A percentile compares a stretch with the other conserved stretches of the same genome.
Conservation (phyloP, 176 grass and related monocot genomes). For the Triticum monococcum region DNA sequence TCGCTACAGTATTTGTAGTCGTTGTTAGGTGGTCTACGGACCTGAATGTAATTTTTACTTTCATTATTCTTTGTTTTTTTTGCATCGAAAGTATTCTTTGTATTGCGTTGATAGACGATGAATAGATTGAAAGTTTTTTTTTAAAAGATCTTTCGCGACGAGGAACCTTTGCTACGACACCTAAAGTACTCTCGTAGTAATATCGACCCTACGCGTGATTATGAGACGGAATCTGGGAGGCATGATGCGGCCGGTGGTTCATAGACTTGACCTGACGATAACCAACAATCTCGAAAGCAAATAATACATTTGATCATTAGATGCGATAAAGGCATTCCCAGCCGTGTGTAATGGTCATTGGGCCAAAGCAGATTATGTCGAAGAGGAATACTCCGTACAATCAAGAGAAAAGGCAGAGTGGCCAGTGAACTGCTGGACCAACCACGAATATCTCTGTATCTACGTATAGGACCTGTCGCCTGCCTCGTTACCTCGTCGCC, state of each 20-base stretch:
- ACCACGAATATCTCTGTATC: no score
- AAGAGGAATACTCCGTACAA: neutral
- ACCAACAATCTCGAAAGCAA: neutral
- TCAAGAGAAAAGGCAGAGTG: neutral
- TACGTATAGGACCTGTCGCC: neutral
- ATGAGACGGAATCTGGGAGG: constrained; percentile 30
- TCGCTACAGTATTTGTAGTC: no score
- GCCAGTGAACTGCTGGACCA: no score
- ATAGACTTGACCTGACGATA: constrained; percentile 15
- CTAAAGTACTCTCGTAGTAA: neutral
- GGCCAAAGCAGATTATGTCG: neutral
- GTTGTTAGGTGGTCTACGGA: no score
- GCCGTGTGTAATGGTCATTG: constrained; percentile 29
- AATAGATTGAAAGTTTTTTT: no score
- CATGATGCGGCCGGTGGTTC: constrained; percentile 8
- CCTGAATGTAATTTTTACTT: no score
- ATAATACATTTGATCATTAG: neutral
- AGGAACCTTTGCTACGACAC: constrained; percentile 7
- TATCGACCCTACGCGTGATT: neutral
- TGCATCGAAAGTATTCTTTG: no score
- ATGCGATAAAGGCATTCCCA: neutral
- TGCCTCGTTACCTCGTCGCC: neutral
- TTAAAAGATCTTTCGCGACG: no score
- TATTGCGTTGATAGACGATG: no score
- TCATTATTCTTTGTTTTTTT: no score